Conservation (phyloP, 2,329 filamentous ascomycete genomes). For the Sporothrix globosa region DNA sequence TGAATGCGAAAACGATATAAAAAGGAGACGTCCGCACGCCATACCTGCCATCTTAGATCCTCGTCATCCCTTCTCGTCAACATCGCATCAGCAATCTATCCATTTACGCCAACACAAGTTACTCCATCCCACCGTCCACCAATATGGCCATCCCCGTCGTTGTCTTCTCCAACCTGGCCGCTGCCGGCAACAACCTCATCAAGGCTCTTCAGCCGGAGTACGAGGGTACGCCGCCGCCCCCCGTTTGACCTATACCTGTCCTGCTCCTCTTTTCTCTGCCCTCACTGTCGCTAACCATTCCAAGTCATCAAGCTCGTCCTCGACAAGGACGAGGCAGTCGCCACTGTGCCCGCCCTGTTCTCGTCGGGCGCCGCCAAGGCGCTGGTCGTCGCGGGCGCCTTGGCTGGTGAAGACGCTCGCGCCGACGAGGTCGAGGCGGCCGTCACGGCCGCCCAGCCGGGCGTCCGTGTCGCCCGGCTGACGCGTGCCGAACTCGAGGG, state of each 20-base stretch:
- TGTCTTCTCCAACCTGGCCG: slow-evolving; percentile 9
- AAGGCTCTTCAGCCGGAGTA: slow-evolving; percentile 21
- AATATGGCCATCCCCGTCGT: neutral
- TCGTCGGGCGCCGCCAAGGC: slow-evolving; percentile 16
- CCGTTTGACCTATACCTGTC: too few relatives aligned
- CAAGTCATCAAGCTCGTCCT: slow-evolving; percentile 30
- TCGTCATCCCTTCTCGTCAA: too few relatives aligned
- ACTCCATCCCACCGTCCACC: too few relatives aligned
- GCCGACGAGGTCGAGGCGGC: slow-evolving; percentile 12
- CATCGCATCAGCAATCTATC: too few relatives aligned
- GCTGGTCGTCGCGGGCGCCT: slow-evolving; percentile 23
- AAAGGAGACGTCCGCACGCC: too few relatives aligned
- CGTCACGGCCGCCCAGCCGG: slow-evolving; percentile 17
- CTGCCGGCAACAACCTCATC: slow-evolving; percentile 21
- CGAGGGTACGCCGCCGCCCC: neutral
- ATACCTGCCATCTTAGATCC: too few relatives aligned
- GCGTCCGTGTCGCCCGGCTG: slow-evolving; percentile 18
- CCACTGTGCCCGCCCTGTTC: slow-evolving; percentile 27
- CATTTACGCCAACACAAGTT: too few relatives aligned
- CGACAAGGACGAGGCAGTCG: slow-evolving; percentile 26
- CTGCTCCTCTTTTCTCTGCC: too few relatives aligned
- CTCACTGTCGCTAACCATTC: neutral
- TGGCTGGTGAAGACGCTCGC: slow-evolving; percentile 16
- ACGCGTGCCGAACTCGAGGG: slow-evolving; percentile 28
- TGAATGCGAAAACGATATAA: too few relatives aligned